Evolutionary conservation across 257 asterid species (phyloP).

Genomic region (Phtheirospermum japonicum): DNA sequence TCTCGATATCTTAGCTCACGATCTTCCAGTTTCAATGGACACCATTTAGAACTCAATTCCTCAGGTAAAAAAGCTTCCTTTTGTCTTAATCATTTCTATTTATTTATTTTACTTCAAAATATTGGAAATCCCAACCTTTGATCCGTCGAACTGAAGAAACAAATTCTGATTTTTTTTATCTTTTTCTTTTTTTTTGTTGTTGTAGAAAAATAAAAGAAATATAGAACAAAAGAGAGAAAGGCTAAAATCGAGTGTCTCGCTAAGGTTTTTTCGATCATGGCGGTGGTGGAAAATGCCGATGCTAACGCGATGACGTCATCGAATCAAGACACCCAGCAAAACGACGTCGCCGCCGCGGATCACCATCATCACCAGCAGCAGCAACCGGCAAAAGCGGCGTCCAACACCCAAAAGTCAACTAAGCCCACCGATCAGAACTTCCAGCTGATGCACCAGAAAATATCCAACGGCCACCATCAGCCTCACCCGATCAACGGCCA

Average conservation of each 20-base stretch:
- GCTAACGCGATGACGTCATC: slow-evolving; percentile 47
- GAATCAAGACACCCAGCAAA: slow-evolving; percentile 44
- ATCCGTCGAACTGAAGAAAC: slow-evolving; percentile 33
- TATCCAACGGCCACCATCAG: slow-evolving; percentile 42
- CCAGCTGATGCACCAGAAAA: slow-evolving; percentile 36
- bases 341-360: slow-evolving; percentile 45
- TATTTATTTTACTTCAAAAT: background rate
- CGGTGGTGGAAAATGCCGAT: slow-evolving; percentile 84
- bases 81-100: too few relatives aligned
- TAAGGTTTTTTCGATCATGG: slow-evolving; percentile 58
- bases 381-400: slow-evolving; percentile 39
- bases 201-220: slow-evolving; percentile 11
- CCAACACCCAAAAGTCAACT: slow-evolving; percentile 41
- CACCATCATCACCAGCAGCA: slow-evolving; percentile 36
- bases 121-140: slow-evolving; percentile 24
- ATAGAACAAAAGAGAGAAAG: background rate
- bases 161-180: slow-evolving; percentile 19
- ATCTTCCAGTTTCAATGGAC: slow-evolving; percentile 44
- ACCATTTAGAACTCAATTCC: slow-evolving; percentile 38
- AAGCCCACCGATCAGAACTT: slow-evolving; percentile 45
- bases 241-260: slow-evolving; percentile 21
- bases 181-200: slow-evolving; percentile 8
- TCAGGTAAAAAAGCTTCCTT: slow-evolving; percentile 38
- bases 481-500: slow-evolving; percentile 35
- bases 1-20: slow-evolving; percentile 36